phyloP scores from a whole-genome alignment of 2,329 filamentous ascomycete genomes.

The Claviceps sorghi region DNA sequence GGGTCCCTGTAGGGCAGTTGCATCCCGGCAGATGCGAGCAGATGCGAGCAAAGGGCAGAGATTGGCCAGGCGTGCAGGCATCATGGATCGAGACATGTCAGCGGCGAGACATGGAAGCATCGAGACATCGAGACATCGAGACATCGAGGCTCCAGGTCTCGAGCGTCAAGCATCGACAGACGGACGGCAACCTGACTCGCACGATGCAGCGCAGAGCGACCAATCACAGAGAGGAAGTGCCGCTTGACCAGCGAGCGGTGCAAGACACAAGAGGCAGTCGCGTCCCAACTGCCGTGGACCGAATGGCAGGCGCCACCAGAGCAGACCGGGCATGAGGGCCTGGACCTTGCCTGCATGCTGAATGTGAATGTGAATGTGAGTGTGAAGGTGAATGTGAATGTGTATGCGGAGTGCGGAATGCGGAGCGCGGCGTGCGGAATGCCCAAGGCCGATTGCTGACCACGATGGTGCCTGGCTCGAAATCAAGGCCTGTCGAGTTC shows the following conservation, averaged over 20 bases:
- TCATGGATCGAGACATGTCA: not conserved
- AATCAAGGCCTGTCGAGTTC: not conserved
- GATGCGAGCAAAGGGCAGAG: not conserved
- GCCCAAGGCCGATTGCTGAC: not conserved
- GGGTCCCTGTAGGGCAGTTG: not conserved
- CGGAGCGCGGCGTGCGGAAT: not conserved
- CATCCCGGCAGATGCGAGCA: not conserved
- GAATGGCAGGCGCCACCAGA: not conserved
- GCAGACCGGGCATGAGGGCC: too few relatives aligned
- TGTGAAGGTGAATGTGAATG: not conserved
- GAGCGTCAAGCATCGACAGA: not conserved
- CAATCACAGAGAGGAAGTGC: not conserved
- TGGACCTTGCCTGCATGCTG: too few relatives aligned
- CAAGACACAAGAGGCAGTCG: not conserved
- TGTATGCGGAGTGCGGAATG: not conserved
- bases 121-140: not conserved
- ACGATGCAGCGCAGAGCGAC: not conserved
- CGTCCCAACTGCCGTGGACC: not conserved
- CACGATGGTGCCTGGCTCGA: not conserved
- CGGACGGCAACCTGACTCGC: not conserved
- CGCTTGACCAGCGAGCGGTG: not conserved
- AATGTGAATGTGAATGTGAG: not conserved
- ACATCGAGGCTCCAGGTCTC: not conserved
- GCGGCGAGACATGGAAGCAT: not conserved
- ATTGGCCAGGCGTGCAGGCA: not conserved